These are phyloP conservation scores for Calonectria pseudoreteaudii DNA, from an alignment of 2,329 filamentous ascomycete species.

Conservation along the genomic window DNA sequence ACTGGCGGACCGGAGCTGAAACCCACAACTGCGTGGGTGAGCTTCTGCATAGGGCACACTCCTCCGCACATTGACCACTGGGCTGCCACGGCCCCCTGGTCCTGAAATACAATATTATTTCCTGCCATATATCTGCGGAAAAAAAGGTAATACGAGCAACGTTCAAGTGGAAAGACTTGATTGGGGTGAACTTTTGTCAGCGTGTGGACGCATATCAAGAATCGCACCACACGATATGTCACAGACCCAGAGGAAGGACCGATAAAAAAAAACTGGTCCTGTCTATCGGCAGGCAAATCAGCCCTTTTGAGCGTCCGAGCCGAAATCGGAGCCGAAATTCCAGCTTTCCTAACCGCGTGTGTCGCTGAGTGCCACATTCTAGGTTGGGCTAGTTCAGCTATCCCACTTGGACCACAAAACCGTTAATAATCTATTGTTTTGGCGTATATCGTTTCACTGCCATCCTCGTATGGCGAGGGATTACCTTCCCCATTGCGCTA, in stretches of 20 bases:
- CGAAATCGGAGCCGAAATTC: not conserved
- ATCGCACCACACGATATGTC: not conserved
- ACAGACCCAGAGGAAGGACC: not conserved
- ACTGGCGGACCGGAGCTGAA: not conserved
- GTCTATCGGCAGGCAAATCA: not conserved
- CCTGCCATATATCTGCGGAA: not conserved
- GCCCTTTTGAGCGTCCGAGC: not conserved
- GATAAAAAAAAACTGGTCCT: not conserved
- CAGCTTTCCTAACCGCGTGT: not conserved
- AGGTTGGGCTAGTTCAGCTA: not conserved
- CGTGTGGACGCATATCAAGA: not conserved
- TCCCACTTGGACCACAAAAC: not conserved
- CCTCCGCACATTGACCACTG: not conserved
- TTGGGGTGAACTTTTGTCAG: not conserved
- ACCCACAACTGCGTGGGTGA: too few species aligned
- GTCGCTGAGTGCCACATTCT: not conserved
- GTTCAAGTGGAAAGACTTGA: not conserved
- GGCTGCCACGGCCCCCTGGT: not conserved
- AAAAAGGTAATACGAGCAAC: not conserved
- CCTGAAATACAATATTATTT: not conserved
- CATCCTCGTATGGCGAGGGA: not conserved
- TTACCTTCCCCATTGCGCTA: too few species aligned
- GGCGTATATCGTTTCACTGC: not conserved
- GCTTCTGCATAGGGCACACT: not conserved
- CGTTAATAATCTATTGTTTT: not conserved